Evolutionary conservation across 345 rosid genomes (phyloP).

Genomic region (Luvunga scandens): DNA sequence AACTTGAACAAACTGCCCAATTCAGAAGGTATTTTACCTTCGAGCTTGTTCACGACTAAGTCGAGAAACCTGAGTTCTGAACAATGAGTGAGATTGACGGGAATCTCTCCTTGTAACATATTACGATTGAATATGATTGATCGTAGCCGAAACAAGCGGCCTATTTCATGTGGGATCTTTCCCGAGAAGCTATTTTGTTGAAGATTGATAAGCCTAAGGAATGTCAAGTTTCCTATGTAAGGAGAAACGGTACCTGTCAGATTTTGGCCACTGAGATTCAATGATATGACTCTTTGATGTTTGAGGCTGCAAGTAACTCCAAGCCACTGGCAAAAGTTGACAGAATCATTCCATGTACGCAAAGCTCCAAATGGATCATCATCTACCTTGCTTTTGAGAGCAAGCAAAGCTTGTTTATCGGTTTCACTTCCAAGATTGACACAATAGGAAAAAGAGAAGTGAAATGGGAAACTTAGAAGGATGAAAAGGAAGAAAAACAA

Average conservation of each 20-base stretch:
- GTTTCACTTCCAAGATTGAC: conserved; percentile 19
- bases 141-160: neutral
- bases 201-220: neutral
- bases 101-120: conserved; percentile 28
- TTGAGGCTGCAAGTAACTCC: conserved; percentile 24
- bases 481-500: neutral
- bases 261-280: conserved; percentile 14
- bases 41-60: conserved; percentile 23
- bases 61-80: conserved; percentile 11
- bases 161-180: neutral
- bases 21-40: conserved; percentile 26
- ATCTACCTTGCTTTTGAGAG: conserved; percentile 18
- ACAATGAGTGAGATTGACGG: conserved; percentile 22
- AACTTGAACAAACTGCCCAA: conserved; percentile 25
- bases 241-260: neutral
- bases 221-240: neutral
- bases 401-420: conserved; percentile 21
- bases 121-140: neutral
- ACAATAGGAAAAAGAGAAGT: conserved; percentile 1
- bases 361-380: conserved; percentile 12
- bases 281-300: conserved; percentile 19
- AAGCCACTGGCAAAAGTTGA: conserved; percentile 24
- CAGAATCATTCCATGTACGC: conserved; percentile 24
- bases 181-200: neutral
- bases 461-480: neutral